phyloP scores from a whole-genome alignment of 2,329 filamentous ascomycete genomes.

The Purpureocillium takamizusanense region DNA sequence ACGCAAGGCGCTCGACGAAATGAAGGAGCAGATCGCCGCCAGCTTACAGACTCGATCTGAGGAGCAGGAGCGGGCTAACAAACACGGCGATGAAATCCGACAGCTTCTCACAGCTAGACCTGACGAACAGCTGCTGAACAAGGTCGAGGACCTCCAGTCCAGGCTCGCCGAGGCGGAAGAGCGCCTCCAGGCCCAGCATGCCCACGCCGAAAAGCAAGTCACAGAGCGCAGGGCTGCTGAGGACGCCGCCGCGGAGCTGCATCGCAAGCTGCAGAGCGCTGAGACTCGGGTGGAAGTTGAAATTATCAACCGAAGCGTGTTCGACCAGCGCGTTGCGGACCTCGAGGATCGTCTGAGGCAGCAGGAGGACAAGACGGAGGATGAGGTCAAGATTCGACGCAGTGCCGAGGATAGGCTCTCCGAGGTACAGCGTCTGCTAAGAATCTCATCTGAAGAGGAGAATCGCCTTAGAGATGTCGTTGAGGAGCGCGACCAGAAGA shows the following conservation, averaged over 20 bases:
- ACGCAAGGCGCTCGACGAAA: constrained; percentile 57
- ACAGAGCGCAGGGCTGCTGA: constrained; percentile 41
- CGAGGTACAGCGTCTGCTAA: constrained; percentile 62
- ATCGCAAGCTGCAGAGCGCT: constrained; percentile 44
- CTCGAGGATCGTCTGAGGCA: constrained; percentile 59
- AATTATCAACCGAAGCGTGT: constrained; percentile 50
- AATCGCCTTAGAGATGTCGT: constrained; percentile 56
- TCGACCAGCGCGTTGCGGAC: constrained; percentile 54
- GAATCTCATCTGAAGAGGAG: constrained; percentile 64
- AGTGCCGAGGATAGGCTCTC: constrained; percentile 63
- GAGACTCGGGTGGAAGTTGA: constrained; percentile 52
- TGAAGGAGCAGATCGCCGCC: constrained; percentile 39
- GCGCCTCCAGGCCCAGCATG: constrained; percentile 38
- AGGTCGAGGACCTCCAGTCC: constrained; percentile 48
- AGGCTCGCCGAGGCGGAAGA: constrained; percentile 54
- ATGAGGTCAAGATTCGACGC: constrained; percentile 54
- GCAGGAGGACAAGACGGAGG: constrained; percentile 54
- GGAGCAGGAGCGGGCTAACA: constrained; percentile 38
- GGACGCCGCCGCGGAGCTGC: constrained; percentile 42
- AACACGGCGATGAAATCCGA: constrained; percentile 28
- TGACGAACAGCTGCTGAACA: constrained; percentile 42
- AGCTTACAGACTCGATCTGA: constrained; percentile 23
- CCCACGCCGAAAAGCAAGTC: constrained; percentile 39
- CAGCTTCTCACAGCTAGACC: constrained; percentile 41
- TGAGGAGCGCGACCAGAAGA: constrained; percentile 60